These are phyloP conservation scores for Acidiella bohemica DNA, from an alignment of 495 filamentous ascomycete genomes.

Conservation along the genomic window DNA sequence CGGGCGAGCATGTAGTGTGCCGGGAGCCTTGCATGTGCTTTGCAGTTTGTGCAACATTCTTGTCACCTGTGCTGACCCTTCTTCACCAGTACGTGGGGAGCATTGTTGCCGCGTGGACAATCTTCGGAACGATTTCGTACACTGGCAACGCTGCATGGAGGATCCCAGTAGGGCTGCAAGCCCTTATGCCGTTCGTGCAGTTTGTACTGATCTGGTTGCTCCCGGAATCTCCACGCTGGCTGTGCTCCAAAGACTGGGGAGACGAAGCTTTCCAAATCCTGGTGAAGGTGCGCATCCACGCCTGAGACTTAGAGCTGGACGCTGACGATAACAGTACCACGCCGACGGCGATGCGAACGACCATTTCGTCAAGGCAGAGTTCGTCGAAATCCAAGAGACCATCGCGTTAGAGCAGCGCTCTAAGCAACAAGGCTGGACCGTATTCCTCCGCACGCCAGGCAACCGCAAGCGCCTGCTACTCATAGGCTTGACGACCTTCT, in stretches of 20 bases:
- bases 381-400: slow-evolving; percentile 28
- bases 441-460: slow-evolving; percentile 12
- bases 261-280: too few species aligned
- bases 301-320: background rate
- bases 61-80: too few species aligned
- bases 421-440: slow-evolving; percentile 10
- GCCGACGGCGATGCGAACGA: slow-evolving; percentile 42
- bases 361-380: slow-evolving; percentile 48
- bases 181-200: slow-evolving; percentile 37
- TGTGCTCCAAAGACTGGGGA: too few species aligned
- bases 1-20: too few species aligned
- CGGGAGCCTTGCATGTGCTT: too few species aligned
- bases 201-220: slow-evolving; percentile 43
- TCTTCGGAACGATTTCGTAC: slow-evolving; percentile 32
- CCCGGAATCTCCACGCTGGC: slow-evolving; percentile 41
- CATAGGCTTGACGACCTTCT: slow-evolving; percentile 9
- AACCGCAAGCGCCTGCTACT: slow-evolving; percentile 17
- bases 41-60: too few species aligned
- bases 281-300: background rate
- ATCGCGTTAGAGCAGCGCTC: slow-evolving; percentile 21
- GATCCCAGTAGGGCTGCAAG: slow-evolving; percentile 40
- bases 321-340: slow-evolving; percentile 29
- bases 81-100: slow-evolving; percentile 32
- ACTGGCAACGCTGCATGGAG: slow-evolving; percentile 39
- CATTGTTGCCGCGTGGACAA: slow-evolving; percentile 33